Percentiles rank a stretch among this genome's conserved stretches.
These are phyloP conservation scores for Emmonsiellopsis sp. DNA, from an alignment of 2,329 filamentous ascomycete genomes.

Conservation along the genomic window DNA sequence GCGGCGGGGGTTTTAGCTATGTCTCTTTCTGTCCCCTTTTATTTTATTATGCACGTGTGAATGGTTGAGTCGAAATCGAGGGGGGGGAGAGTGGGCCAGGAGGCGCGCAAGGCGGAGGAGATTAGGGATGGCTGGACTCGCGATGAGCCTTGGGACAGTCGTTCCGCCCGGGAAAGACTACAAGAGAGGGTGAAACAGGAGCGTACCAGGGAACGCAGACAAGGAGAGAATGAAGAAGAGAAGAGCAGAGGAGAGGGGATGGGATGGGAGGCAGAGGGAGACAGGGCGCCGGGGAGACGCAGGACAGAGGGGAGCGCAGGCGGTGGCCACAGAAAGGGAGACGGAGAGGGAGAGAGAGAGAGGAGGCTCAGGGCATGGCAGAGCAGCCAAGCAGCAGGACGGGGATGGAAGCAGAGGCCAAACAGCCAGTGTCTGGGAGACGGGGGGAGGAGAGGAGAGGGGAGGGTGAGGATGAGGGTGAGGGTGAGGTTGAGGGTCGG, in stretches of 20 bases:
- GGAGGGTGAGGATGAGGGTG: background rate
- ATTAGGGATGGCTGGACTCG: slow-evolving; percentile 14
- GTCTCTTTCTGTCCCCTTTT: no score
- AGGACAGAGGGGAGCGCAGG: slow-evolving; percentile 1
- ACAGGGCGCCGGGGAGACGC: slow-evolving; percentile 5
- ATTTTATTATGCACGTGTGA: background rate
- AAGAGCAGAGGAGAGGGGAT: slow-evolving; percentile 1
- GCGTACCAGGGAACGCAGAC: background rate
- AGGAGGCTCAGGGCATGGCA: background rate
- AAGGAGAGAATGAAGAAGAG: slow-evolving; percentile 8
- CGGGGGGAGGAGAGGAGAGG: slow-evolving; percentile 10
- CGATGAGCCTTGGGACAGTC: slow-evolving; percentile 21
- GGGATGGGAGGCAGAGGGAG: background rate
- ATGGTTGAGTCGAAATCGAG: slow-evolving; percentile 5
- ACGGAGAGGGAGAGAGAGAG: slow-evolving; percentile 6
- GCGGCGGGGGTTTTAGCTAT: background rate
- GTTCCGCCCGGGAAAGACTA: slow-evolving; percentile 33
- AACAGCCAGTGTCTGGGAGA: slow-evolving; percentile 8
- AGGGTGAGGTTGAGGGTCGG: background rate
- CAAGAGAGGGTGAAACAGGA: slow-evolving; percentile 4
- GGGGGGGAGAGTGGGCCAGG: slow-evolving; percentile 15
- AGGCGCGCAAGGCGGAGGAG: background rate
- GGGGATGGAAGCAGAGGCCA: slow-evolving; percentile 3
- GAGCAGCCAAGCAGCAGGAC: background rate
- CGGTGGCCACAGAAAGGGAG: slow-evolving; percentile 18